Percentiles rank a stretch among this genome's conserved stretches.
Evolutionary conservation across 495 filamentous ascomycete species (phyloP).

Genomic region (Penicillium egyptiacum): DNA sequence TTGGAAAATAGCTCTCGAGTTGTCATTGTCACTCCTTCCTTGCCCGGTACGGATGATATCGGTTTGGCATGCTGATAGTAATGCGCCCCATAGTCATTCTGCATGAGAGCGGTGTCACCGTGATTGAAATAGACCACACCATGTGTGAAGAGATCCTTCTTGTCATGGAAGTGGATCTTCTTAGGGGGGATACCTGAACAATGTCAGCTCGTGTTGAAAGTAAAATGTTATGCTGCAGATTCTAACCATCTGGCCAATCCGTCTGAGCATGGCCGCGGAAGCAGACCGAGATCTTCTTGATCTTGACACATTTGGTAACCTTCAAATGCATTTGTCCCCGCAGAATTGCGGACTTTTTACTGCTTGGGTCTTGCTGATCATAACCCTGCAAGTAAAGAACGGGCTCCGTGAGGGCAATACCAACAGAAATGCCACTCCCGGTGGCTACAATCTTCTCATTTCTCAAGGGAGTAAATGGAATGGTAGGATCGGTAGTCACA

Average conservation of each 20-base stretch:
- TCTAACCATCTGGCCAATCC: constrained; percentile 90
- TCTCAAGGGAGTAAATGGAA: constrained; percentile 38
- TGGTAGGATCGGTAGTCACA: constrained; percentile 30
- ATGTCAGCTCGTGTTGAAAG: constrained; percentile 12
- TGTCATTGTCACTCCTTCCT: constrained; percentile 44
- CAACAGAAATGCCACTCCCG: constrained; percentile 69
- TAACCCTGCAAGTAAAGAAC: constrained; percentile 88
- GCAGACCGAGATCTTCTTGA: constrained; percentile 87
- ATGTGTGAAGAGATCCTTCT: constrained; percentile 55
- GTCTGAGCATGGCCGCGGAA: constrained; percentile 85
- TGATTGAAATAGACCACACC: constrained; percentile 52
- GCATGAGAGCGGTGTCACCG: constrained; percentile 63
- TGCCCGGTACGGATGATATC: constrained; percentile 45
- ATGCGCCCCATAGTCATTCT: constrained; percentile 55
- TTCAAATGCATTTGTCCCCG: constrained; percentile 80
- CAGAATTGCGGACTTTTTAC: constrained; percentile 77
- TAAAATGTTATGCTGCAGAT: not conserved
- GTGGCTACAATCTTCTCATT: constrained; percentile 71
- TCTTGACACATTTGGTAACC: constrained; percentile 86
- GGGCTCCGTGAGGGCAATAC: constrained; percentile 81
- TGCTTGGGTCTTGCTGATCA: constrained; percentile 70
- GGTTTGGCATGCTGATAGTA: constrained; percentile 47
- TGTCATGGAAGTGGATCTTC: constrained; percentile 81
- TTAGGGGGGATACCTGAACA: constrained; percentile 78
- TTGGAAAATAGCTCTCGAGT: constrained; percentile 46